Base-by-base conservation (phyloP, 1,139 yeast species). In the Pichia sp. region DNA sequence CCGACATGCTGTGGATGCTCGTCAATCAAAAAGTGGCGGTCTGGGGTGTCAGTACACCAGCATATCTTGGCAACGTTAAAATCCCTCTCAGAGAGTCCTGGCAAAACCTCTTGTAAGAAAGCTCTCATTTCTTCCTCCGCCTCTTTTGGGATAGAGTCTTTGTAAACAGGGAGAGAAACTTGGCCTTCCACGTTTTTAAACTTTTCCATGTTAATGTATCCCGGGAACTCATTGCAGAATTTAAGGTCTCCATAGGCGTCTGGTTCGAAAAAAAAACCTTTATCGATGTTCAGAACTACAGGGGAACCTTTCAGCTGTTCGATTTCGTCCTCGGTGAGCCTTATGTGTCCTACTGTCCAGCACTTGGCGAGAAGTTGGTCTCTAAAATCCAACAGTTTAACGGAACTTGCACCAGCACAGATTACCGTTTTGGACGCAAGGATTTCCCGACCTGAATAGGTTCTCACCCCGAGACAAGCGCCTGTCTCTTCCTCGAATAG, bases 311-410 rank as follows among this genome's bases (percentile, higher is more conserved):
- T 67, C 25, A 68, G 64, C 19, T 55, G 59, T 7, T 52, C 53
- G 25, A 68, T 73, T 51, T 75, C 78, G 37, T 65, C 67, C 9
- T 63, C 62, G 0, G 67, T 60, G 23, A 75, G 55, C 50, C 69
- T 61, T 21, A 74, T 66, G 56, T 74, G 79, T 0, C 75, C 75
- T n/a, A 74, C 66, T 48, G 75, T 71, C 58, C 73, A 65, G 7
- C 76, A 73, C 34, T 70, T 62, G 4, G 75, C 70, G 10, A 67
- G 59, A 6, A 70, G 49, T 49, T 72, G 75, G n/a, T 61, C 60
- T 22, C 65, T 48, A 46, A 72, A 68, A 41, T 74, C 70, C 23
- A 72, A 51, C 12, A 73, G 45, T 23, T 59, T 59, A n/a, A 68
- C 64, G 1, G 74, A 67, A 42, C 66, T 63, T 2, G 78, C 75